A percentile compares a stretch with the other conserved stretches of the same genome.
These are phyloP conservation scores for Neonectria sp. DNA, from an alignment of 2,329 filamentous ascomycete species.

Conservation along the genomic window DNA sequence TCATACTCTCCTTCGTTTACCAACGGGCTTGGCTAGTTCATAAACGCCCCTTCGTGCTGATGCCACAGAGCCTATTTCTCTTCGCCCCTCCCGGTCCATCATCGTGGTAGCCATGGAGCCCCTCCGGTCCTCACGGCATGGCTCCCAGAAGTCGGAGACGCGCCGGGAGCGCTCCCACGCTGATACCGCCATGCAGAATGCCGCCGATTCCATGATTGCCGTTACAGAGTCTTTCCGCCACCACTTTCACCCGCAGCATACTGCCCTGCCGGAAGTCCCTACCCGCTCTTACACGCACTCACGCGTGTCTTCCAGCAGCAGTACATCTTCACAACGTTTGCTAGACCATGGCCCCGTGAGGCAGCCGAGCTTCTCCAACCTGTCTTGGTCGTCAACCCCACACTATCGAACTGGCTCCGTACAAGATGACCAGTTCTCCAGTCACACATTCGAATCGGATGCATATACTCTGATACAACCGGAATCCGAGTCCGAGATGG, in stretches of 20 bases:
- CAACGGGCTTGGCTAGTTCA: neutral
- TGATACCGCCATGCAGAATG: slow-evolving; percentile 40
- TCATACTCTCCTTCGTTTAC: neutral
- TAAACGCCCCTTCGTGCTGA: neutral
- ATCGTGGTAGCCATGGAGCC: slow-evolving; percentile 41
- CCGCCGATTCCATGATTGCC: slow-evolving; percentile 45
- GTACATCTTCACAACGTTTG: slow-evolving; percentile 40
- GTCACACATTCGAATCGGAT: slow-evolving; percentile 24
- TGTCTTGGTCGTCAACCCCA: slow-evolving; percentile 38
- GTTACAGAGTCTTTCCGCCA: slow-evolving; percentile 47
- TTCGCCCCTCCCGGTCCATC: slow-evolving; percentile 33
- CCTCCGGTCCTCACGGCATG: slow-evolving; percentile 32
- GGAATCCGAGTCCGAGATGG: slow-evolving; percentile 32
- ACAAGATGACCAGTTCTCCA: slow-evolving; percentile 16
- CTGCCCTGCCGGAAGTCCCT: slow-evolving; percentile 36
- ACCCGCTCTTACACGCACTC: slow-evolving; percentile 43
- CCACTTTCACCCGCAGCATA: slow-evolving; percentile 38
- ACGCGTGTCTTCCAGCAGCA: slow-evolving; percentile 41
- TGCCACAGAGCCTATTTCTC: slow-evolving; percentile 5
- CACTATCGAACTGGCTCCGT: slow-evolving; percentile 26
- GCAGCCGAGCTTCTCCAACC: slow-evolving; percentile 38
- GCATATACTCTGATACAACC: slow-evolving; percentile 40
- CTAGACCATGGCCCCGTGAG: slow-evolving; percentile 37
- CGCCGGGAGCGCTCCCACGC: slow-evolving; percentile 34
- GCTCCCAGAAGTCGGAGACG: slow-evolving; percentile 44